phyloP scores from a whole-genome alignment of 2,329 filamentous ascomycete genomes.

The Aspergillus neotritici region DNA sequence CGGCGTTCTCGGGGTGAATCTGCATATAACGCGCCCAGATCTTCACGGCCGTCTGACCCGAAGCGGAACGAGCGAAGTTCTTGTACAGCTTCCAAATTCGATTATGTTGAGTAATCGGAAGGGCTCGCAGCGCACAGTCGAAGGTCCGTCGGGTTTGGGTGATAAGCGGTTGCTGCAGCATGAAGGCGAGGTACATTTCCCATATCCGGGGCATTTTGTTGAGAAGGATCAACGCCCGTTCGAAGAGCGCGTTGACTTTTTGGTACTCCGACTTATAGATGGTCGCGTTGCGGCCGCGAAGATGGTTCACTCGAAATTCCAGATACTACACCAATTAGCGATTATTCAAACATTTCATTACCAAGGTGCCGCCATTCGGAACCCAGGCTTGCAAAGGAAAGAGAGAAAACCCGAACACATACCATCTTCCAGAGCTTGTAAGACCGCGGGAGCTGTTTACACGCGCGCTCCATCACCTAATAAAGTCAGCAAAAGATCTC shows the following conservation, averaged over 20 bases:
- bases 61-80: constrained; percentile 84
- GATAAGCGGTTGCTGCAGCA: constrained; percentile 85
- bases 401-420: constrained; percentile 18
- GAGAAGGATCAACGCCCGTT: constrained; percentile 82
- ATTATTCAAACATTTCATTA: neutral
- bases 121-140: constrained; percentile 81
- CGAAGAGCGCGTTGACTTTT: constrained; percentile 93
- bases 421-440: constrained; percentile 99
- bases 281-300: constrained; percentile 75
- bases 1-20: constrained; percentile 87
- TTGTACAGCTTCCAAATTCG: constrained; percentile 90
- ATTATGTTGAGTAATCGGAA: constrained; percentile 92
- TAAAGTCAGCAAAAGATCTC: constrained; percentile 6
- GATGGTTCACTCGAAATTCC: constrained; percentile 72
- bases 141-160: constrained; percentile 82
- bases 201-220: constrained; percentile 99
- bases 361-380: too few relatives aligned
- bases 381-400: neutral
- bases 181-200: constrained; percentile 93
- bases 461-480: constrained; percentile 79
- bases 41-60: constrained; percentile 82
- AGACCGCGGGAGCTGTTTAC: constrained; percentile 79
- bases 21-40: constrained; percentile 97
- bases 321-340: constrained; percentile 60
- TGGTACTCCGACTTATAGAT: constrained; percentile 73